These are phyloP conservation scores for Albophoma yamanashiensis DNA, from an alignment of 2,329 filamentous ascomycete genomes.

Conservation along the genomic window DNA sequence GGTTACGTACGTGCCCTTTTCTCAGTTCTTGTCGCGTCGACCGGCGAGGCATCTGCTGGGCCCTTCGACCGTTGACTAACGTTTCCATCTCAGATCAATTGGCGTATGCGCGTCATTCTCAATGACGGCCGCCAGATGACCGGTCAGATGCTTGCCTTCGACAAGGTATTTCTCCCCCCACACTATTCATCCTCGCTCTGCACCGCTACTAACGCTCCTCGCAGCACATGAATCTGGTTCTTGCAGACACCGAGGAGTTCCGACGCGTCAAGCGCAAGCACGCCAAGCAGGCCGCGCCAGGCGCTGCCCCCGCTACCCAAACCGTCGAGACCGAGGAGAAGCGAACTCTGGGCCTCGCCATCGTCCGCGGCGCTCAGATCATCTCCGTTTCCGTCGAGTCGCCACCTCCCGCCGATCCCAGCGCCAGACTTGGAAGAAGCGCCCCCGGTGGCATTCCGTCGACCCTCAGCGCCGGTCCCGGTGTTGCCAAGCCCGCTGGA, in stretches of 20 bases:
- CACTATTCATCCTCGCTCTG: background rate
- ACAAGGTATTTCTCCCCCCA: slow-evolving; percentile 56
- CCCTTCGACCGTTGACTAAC: slow-evolving; percentile 1
- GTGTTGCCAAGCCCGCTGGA: slow-evolving; percentile 83
- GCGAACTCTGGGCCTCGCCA: slow-evolving; percentile 88
- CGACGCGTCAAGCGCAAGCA: slow-evolving; percentile 80
- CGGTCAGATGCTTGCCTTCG: slow-evolving; percentile 95
- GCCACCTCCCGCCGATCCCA: slow-evolving; percentile 87
- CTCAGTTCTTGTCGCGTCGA: slow-evolving; percentile 3
- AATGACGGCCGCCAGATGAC: slow-evolving; percentile 94
- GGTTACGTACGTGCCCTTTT: slow-evolving; percentile 52
- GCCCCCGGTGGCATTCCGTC: slow-evolving; percentile 58
- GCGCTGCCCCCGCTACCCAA: slow-evolving; percentile 45
- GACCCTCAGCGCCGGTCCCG: slow-evolving; percentile 71
- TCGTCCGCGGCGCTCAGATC: slow-evolving; percentile 88
- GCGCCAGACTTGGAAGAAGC: slow-evolving; percentile 73
- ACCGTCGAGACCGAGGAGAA: slow-evolving; percentile 90
- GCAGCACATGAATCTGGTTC: slow-evolving; percentile 97
- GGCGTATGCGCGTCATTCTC: slow-evolving; percentile 94
- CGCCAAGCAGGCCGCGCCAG: slow-evolving; percentile 58
- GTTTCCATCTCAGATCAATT: slow-evolving; percentile 70
- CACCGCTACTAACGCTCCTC: slow-evolving; percentile 4
- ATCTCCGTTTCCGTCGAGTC: slow-evolving; percentile 93
- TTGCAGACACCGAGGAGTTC: slow-evolving; percentile 97
- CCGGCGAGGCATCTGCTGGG: background rate